Conservation (phyloP, 192 early-diverging fungal genomes). For the Linnemannia schmuckeri region DNA sequence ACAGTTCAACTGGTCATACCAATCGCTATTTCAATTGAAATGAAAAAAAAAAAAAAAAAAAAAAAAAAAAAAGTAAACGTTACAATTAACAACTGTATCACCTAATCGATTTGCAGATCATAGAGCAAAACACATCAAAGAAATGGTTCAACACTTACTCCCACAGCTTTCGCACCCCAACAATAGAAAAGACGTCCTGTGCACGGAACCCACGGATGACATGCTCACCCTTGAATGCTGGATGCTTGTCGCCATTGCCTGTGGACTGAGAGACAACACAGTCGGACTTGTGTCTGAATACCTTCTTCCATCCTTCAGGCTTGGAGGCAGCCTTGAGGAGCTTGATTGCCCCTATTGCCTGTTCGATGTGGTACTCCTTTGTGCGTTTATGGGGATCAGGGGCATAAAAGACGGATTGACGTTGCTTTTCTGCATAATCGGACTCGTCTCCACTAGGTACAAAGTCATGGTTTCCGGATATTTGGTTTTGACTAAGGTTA, state of each 20-base stretch:
- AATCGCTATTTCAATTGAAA: slow-evolving; percentile 29
- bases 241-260: slow-evolving; percentile 62
- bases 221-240: slow-evolving; percentile 66
- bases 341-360: slow-evolving; percentile 63
- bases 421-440: slow-evolving; percentile 26
- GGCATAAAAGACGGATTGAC: slow-evolving; percentile 28
- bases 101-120: neutral
- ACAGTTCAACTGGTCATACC: slow-evolving; percentile 51
- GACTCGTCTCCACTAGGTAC: slow-evolving; percentile 45
- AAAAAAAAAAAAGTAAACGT: slow-evolving; percentile 12
- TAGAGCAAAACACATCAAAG: neutral
- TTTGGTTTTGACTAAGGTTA: slow-evolving; percentile 1
- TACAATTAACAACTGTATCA: neutral
- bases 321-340: slow-evolving; percentile 60
- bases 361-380: slow-evolving; percentile 60
- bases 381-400: slow-evolving; percentile 49
- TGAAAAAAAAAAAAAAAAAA: slow-evolving; percentile 13
- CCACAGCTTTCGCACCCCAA: slow-evolving; percentile 68
- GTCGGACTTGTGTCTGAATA: slow-evolving; percentile 65
- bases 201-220: slow-evolving; percentile 63
- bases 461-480: neutral
- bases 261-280: slow-evolving; percentile 64
- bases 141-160: slow-evolving; percentile 48
- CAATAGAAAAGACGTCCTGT: slow-evolving; percentile 67
- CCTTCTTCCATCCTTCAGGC: slow-evolving; percentile 65